phyloP scores from a whole-genome alignment of 2,329 filamentous ascomycete genomes.

The Colletotrichum agaves region DNA sequence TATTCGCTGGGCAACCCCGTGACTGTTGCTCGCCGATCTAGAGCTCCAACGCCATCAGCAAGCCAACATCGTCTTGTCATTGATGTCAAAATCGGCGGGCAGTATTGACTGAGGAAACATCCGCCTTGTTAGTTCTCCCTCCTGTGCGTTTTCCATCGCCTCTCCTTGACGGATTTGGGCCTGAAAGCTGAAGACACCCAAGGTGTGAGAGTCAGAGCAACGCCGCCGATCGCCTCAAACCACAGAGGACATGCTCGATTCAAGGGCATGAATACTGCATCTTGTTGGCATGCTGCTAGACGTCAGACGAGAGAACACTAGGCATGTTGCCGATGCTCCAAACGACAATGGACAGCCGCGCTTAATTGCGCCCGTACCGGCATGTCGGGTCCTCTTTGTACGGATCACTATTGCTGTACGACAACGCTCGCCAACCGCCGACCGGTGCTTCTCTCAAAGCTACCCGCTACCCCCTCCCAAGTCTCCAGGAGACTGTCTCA shows the following conservation, averaged over 20 bases:
- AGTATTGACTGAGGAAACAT: neutral
- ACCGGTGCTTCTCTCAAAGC: too few relatives aligned
- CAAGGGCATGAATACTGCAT: too few relatives aligned
- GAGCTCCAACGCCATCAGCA: neutral
- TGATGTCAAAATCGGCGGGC: neutral
- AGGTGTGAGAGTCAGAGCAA: too few relatives aligned
- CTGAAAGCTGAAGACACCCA: too few relatives aligned
- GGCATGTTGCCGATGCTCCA: neutral
- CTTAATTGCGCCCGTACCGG: neutral
- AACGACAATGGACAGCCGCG: neutral
- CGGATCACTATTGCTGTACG: neutral
- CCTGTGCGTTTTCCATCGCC: too few relatives aligned
- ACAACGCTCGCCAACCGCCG: neutral
- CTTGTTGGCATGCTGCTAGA: too few relatives aligned
- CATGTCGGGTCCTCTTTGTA: neutral
- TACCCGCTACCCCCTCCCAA: too few relatives aligned
- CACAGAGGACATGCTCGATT: too few relatives aligned
- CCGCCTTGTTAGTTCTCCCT: neutral
- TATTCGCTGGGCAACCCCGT: neutral
- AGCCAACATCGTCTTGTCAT: neutral
- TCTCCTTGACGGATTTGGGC: too few relatives aligned
- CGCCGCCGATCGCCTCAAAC: too few relatives aligned
- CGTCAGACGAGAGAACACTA: neutral
- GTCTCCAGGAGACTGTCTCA: slow-evolving; percentile 10
- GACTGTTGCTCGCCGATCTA: neutral